Evolutionary conservation across 352 stramenopile species (phyloP).

Genomic region (Phytophthora sp.): DNA sequence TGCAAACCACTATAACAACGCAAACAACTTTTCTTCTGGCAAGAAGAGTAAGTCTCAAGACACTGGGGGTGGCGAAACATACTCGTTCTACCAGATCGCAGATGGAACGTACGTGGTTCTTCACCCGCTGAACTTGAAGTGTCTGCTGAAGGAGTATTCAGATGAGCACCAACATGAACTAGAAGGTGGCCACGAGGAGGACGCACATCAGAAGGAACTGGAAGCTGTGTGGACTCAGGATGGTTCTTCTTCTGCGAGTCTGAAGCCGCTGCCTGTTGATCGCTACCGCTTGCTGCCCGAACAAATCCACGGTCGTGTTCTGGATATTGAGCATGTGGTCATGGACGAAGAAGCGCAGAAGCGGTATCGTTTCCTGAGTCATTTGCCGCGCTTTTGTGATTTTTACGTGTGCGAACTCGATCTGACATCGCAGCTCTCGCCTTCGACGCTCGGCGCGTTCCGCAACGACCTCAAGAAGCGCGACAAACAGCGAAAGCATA

Average conservation of each 20-base stretch:
- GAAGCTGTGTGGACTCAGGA: slow-evolving; percentile 42
- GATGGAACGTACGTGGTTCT: slow-evolving; percentile 90
- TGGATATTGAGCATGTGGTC: slow-evolving; percentile 89
- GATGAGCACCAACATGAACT: slow-evolving; percentile 39
- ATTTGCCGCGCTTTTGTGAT: slow-evolving; percentile 86
- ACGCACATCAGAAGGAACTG: slow-evolving; percentile 31
- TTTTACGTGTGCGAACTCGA: slow-evolving; percentile 91
- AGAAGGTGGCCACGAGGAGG: slow-evolving; percentile 6
- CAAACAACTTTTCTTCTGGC: background rate
- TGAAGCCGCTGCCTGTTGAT: slow-evolving; percentile 22
- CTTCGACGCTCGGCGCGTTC: slow-evolving; percentile 67
- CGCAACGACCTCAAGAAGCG: slow-evolving; percentile 81
- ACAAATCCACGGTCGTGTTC: slow-evolving; percentile 58
- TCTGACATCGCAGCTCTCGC: slow-evolving; percentile 69
- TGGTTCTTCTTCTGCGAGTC: slow-evolving; percentile 24
- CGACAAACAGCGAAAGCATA: slow-evolving; percentile 66
- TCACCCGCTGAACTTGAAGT: slow-evolving; percentile 91
- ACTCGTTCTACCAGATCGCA: slow-evolving; percentile 88
- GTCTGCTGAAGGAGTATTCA: slow-evolving; percentile 79
- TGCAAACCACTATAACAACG: background rate
- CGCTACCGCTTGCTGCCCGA: slow-evolving; percentile 67
- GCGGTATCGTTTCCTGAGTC: slow-evolving; percentile 86
- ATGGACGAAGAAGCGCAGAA: slow-evolving; percentile 88
- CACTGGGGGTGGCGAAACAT: slow-evolving; percentile 44
- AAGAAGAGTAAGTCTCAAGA: slow-evolving; percentile 21